phyloP scores from a whole-genome alignment of 225 moss, liverwort and hornwort genomes.

The Anthoceros angustus region DNA sequence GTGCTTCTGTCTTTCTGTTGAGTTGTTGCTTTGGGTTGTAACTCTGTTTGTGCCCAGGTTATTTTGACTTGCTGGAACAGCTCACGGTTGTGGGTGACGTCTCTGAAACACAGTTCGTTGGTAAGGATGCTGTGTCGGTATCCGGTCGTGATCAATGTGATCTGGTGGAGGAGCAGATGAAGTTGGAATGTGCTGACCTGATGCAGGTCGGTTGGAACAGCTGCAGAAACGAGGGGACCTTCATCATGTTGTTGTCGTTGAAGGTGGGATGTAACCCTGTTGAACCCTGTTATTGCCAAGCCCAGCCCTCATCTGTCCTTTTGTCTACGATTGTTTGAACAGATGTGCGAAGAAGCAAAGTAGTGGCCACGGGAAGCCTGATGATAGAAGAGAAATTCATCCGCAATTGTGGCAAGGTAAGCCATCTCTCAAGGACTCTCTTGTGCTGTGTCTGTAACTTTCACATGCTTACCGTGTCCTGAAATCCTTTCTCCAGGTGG shows the following conservation, averaged over 20 bases:
- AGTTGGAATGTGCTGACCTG: not conserved
- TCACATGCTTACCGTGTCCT: not conserved
- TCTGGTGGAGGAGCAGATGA: not conserved
- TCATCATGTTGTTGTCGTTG: constrained; percentile 57
- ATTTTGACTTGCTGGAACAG: constrained; percentile 65
- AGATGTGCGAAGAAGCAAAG: constrained; percentile 43
- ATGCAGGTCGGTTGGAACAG: constrained; percentile 56
- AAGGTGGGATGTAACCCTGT: constrained; percentile 32
- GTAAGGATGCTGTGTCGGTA: constrained; percentile 9
- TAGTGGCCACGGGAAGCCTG: constrained; percentile 65
- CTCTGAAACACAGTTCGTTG: constrained; percentile 47
- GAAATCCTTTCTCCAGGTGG: constrained; percentile 28
- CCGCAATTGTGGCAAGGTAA: constrained; percentile 68
- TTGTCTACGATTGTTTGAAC: constrained; percentile 8
- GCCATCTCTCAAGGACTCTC: not conserved
- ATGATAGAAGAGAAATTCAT: constrained; percentile 65
- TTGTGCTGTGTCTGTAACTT: not conserved
- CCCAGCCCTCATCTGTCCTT: not conserved
- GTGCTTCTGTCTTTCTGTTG: not conserved
- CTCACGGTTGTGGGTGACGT: constrained; percentile 52
- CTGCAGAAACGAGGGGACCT: constrained; percentile 41
- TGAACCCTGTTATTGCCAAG: not conserved
- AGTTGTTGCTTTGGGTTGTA: not conserved
- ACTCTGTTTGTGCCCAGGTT: constrained; percentile 26
- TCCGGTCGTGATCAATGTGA: not conserved